Percentiles rank a stretch among this genome's conserved stretches.
These are phyloP conservation scores for Aphanomyces euteiches DNA, from an alignment of 352 stramenopile species.

Conservation along the genomic window DNA sequence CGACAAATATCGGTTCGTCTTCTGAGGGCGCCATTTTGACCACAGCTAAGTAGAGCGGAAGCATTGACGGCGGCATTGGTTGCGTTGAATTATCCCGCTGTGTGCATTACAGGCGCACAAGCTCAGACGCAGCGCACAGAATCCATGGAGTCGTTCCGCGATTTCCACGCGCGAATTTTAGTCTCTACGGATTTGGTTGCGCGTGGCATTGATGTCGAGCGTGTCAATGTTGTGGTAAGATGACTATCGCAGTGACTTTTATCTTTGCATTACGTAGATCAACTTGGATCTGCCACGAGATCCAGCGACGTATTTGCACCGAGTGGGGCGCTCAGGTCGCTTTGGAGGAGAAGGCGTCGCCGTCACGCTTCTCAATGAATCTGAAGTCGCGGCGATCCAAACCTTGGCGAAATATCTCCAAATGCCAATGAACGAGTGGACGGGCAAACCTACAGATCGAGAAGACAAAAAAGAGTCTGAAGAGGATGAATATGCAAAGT, in stretches of 20 bases:
- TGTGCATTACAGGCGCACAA: conserved; percentile 65
- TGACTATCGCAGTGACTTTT: not conserved
- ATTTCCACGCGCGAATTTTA: conserved; percentile 50
- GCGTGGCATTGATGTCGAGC: conserved; percentile 69
- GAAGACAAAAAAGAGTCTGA: not conserved
- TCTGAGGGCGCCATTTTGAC: not conserved
- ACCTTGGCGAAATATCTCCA: conserved; percentile 63
- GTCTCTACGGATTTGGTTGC: conserved; percentile 76
- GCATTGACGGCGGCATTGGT: conserved; percentile 51
- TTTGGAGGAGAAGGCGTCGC: conserved; percentile 73
- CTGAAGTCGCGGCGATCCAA: conserved; percentile 52
- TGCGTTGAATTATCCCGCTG: conserved; percentile 52
- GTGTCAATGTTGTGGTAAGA: conserved; percentile 68
- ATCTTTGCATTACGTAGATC: conserved; percentile 35
- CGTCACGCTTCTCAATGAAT: conserved; percentile 52
- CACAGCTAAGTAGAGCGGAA: conserved; percentile 39
- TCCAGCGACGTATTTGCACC: conserved; percentile 73
- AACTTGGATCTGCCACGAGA: conserved; percentile 72
- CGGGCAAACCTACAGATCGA: not conserved
- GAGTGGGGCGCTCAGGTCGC: conserved; percentile 64
- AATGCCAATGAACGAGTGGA: conserved; percentile 54
- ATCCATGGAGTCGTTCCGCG: conserved; percentile 61
- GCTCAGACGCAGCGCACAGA: conserved; percentile 51
- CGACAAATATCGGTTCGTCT: conserved; percentile 53
- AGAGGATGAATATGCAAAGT: not conserved